Conservation (phyloP, 495 filamentous ascomycete species). For the Penicillium antarcticum region DNA sequence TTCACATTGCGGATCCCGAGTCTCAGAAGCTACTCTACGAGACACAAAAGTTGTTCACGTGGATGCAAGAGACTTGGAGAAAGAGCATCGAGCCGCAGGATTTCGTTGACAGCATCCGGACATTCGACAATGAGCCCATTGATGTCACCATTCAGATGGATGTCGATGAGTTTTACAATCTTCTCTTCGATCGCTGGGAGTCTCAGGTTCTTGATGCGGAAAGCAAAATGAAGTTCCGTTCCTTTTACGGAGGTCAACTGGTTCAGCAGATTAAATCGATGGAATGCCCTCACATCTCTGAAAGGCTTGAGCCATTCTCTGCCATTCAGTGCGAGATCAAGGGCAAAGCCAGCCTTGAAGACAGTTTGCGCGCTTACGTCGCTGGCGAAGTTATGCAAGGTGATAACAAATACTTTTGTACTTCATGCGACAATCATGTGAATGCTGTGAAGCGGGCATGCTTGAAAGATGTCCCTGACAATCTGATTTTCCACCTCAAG, state of each 20-base stretch:
- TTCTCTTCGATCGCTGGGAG: slow-evolving; percentile 90
- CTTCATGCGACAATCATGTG: slow-evolving; percentile 83
- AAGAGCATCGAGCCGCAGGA: slow-evolving; percentile 70
- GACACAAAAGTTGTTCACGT: slow-evolving; percentile 77
- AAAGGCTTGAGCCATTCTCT: slow-evolving; percentile 84
- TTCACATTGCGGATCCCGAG: slow-evolving; percentile 51
- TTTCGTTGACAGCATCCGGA: slow-evolving; percentile 72
- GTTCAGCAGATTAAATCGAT: slow-evolving; percentile 94
- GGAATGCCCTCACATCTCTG: slow-evolving; percentile 91
- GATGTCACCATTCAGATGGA: slow-evolving; percentile 94
- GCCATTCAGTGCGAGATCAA: slow-evolving; percentile 98
- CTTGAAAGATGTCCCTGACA: slow-evolving; percentile 89
- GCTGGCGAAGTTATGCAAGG: slow-evolving; percentile 97
- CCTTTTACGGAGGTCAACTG: slow-evolving; percentile 86
- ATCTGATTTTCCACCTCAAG: slow-evolving; percentile 94
- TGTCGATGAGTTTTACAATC: slow-evolving; percentile 95
- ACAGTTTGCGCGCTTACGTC: slow-evolving; percentile 90
- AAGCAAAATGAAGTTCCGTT: slow-evolving; percentile 72
- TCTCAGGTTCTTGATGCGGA: slow-evolving; percentile 66
- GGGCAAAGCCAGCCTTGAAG: slow-evolving; percentile 77
- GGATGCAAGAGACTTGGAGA: slow-evolving; percentile 76
- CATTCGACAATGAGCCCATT: slow-evolving; percentile 80
- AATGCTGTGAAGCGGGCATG: slow-evolving; percentile 95
- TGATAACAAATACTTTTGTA: slow-evolving; percentile 98
- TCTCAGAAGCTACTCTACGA: slow-evolving; percentile 67